Conservation (phyloP, 371 early-diverging fungal species). For the Apophysomyces ossiformis region DNA sequence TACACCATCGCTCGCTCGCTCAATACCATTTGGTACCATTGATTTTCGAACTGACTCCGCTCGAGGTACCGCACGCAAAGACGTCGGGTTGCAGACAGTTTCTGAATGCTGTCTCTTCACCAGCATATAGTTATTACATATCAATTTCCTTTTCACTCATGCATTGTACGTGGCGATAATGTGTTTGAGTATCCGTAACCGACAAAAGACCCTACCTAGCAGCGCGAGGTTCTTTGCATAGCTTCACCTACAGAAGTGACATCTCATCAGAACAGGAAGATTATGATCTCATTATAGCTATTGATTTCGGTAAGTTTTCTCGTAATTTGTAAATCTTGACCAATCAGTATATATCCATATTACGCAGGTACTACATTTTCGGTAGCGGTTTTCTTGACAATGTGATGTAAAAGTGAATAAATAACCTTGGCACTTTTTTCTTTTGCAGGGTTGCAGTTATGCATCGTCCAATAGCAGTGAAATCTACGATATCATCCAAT, state of each 20-base stretch:
- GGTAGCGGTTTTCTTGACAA: slow-evolving; percentile 8
- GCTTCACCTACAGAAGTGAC: slow-evolving; percentile 10
- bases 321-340: neutral
- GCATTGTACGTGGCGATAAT: slow-evolving; percentile 4
- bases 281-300: slow-evolving; percentile 17
- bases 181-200: neutral
- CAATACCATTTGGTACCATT: too few species aligned
- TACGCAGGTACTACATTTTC: slow-evolving; percentile 30
- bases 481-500: slow-evolving; percentile 29
- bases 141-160: neutral
- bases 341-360: neutral
- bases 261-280: neutral
- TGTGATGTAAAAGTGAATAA: too few species aligned
- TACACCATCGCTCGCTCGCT: too few species aligned
- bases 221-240: neutral
- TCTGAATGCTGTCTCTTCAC: too few species aligned
- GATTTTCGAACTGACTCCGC: too few species aligned
- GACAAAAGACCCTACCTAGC: neutral
- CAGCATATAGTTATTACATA: too few species aligned
- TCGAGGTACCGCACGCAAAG: too few species aligned
- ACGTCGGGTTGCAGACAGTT: too few species aligned
- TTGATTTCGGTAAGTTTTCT: slow-evolving; percentile 28
- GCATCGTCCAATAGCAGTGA: slow-evolving; percentile 21
- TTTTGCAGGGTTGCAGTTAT: slow-evolving; percentile 31
- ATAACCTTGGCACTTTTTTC: too few species aligned